Percentiles rank a stretch among this genome's conserved stretches.
These are phyloP conservation scores for Fusarium proliferatum DNA, from an alignment of 2,329 filamentous ascomycete species.

Conservation along the genomic window DNA sequence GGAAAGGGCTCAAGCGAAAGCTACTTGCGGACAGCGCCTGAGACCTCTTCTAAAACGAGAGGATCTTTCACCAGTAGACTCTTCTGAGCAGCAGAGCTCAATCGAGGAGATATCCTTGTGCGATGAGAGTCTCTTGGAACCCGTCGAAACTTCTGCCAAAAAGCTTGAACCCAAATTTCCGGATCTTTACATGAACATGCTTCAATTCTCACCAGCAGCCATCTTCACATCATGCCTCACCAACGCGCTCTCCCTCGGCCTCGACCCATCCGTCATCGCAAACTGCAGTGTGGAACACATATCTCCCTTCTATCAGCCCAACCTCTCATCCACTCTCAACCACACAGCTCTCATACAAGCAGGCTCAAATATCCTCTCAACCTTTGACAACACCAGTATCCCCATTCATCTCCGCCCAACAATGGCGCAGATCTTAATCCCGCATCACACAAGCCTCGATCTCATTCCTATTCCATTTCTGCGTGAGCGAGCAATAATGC, in stretches of 20 bases:
- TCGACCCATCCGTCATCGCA: slow-evolving; percentile 22
- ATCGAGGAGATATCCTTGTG: accelerated
- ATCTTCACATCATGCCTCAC: slow-evolving; percentile 37
- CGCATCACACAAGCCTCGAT: slow-evolving; percentile 42
- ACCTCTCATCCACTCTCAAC: not conserved
- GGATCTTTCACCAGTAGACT: accelerated
- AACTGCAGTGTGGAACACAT: slow-evolving; percentile 21
- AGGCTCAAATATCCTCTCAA: not conserved
- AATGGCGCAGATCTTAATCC: slow-evolving; percentile 42
- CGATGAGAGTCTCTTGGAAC: not conserved
- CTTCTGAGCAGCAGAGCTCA: accelerated
- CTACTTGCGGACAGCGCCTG: accelerated
- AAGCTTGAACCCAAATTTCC: not conserved
- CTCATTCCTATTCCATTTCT: slow-evolving; percentile 43
- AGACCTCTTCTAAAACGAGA: not conserved
- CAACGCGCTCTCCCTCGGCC: slow-evolving; percentile 36
- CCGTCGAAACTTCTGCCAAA: not conserved
- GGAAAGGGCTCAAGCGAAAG: not conserved
- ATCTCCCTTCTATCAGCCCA: slow-evolving; percentile 43
- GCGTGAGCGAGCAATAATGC: slow-evolving; percentile 42
- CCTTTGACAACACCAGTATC: slow-evolving; percentile 1
- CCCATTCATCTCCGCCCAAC: slow-evolving; percentile 42
- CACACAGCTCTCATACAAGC: slow-evolving; percentile 12
- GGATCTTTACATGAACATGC: slow-evolving; percentile 24
- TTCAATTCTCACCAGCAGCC: slow-evolving; percentile 28